Percentiles rank a stretch among this genome's conserved stretches.
These are phyloP conservation scores for Cyclotella cryptica DNA, from an alignment of 108 stramenopile genomes.

Conservation along the genomic window DNA sequence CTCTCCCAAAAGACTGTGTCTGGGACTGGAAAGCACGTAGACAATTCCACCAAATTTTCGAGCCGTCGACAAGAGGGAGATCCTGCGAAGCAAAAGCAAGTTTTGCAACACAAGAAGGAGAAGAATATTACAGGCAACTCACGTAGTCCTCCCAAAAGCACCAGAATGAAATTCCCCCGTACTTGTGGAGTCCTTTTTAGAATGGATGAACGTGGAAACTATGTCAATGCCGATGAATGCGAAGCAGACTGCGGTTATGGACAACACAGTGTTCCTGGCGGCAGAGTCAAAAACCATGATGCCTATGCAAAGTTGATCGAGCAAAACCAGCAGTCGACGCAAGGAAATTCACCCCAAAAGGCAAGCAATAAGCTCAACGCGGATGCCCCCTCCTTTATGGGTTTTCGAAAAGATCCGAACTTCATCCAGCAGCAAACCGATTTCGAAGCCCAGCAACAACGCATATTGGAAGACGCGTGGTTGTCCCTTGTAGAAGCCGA, in stretches of 20 bases:
- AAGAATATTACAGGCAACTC: conserved; percentile 7
- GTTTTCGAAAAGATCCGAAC: conserved; percentile 41
- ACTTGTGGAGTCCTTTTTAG: conserved; percentile 83
- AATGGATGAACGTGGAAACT: conserved; percentile 73
- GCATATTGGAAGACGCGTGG: conserved; percentile 62
- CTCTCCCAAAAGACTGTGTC: conserved; percentile 18
- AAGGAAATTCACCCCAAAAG: conserved; percentile 4
- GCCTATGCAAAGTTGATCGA: conserved; percentile 61
- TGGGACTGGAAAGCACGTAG: conserved; percentile 34
- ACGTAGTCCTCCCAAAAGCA: conserved; percentile 23
- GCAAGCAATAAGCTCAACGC: conserved; percentile 5
- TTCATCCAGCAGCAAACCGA: conserved; percentile 49
- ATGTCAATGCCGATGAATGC: conserved; percentile 72
- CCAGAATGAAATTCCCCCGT: conserved; percentile 55
- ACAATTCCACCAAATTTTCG: conserved; percentile 14
- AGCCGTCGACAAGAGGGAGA: conserved; percentile 21
- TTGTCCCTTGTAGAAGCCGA: conserved; percentile 64
- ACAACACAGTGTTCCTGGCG: conserved; percentile 85
- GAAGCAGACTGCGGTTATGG: conserved; percentile 89
- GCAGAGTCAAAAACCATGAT: conserved; percentile 67
- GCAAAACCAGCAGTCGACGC: conserved; percentile 22
- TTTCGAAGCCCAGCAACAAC: conserved; percentile 52
- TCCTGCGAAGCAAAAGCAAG: conserved; percentile 6
- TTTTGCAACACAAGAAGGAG: conserved; percentile 17
- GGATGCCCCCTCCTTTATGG: conserved; percentile 33